Base-by-base conservation (phyloP, 2,329 filamentous ascomycete genomes). In the Pseudocercospora fijiensis region DNA sequence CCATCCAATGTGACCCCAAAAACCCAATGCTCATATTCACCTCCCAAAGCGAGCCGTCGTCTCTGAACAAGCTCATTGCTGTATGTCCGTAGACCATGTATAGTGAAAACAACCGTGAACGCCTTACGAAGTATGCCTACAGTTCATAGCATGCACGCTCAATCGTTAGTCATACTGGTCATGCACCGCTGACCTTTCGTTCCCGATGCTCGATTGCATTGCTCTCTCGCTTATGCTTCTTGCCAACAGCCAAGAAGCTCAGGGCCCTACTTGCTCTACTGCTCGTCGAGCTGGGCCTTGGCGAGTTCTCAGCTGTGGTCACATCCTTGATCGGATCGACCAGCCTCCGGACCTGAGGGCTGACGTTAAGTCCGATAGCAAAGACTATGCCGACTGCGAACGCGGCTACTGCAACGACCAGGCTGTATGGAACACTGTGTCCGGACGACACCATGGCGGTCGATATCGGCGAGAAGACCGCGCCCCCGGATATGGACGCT, bases 401-500 rank as follows among this genome's bases (percentile, higher is more conserved):
- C 0, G 80, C 77, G 0, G 83, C 83, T 11, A 85, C 75, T 4
- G 83, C 78, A 13, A 88, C 81, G 59, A 80, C 80, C 65, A 83
- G 84, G 0, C 83, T 83, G 62, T 81, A 85, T 18, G 77, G 76
- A 0, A 78, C 71, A 22, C 79, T 78, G 2, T 75, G 72, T n/a
- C 79, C 79, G 33, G 60, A 43, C 8, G 79, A 73, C 4, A 74
- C 72, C 7, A 82, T 79, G 0, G 79, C 80, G 58, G 80, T 81
- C 65, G 83, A 80, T 61, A 86, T 82, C 8, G 84, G 84, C 0
- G 85, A 83, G 62, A 86, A 83, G 30, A 82, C 77, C 1, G 80
- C 81, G 1, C 84, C 86, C 9, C 83, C 83, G 18, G 79, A 79
- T 47, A 86, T 82, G 4, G 83, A 82, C 9, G 82, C 79, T 0